phyloP scores from a whole-genome alignment of 495 filamentous ascomycete genomes.

The Tuber calosporum region DNA sequence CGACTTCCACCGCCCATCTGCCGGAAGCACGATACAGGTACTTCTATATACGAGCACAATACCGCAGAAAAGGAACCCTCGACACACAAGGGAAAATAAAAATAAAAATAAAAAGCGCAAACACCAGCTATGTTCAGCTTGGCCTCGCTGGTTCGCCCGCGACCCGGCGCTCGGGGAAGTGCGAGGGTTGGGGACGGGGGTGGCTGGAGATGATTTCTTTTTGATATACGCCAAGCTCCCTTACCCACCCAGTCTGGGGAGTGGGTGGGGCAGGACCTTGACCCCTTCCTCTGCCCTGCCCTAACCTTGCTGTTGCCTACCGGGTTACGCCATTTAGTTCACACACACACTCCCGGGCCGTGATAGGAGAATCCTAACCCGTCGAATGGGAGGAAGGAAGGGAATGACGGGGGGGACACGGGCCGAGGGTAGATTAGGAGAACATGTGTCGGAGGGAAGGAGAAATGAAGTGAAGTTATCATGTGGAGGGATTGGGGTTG shows the following conservation, averaged over 20 bases:
- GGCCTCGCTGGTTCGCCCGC: background rate
- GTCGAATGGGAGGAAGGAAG: background rate
- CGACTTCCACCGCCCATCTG: background rate
- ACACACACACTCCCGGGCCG: background rate
- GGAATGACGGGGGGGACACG: background rate
- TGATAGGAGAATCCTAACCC: background rate
- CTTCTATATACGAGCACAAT: background rate
- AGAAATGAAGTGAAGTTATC: background rate
- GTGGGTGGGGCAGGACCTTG: background rate
- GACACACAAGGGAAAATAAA: background rate
- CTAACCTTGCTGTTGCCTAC: background rate
- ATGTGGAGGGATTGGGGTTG: background rate
- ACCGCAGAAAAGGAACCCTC: background rate
- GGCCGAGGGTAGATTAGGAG: background rate
- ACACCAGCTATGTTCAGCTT: background rate
- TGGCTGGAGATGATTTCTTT: background rate
- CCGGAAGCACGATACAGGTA: background rate
- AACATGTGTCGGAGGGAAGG: background rate
- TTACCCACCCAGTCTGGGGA: background rate
- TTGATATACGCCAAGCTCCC: background rate
- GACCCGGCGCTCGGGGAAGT: background rate
- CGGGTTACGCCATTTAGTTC: slow-evolving; percentile 2
- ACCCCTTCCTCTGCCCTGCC: background rate
- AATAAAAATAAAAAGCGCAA: background rate
- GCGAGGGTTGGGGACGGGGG: background rate